Evolutionary conservation across 257 asterid species (phyloP), one percentile per base, ranked within the genome.

Genomic region (Primulina eburnea): DNA sequence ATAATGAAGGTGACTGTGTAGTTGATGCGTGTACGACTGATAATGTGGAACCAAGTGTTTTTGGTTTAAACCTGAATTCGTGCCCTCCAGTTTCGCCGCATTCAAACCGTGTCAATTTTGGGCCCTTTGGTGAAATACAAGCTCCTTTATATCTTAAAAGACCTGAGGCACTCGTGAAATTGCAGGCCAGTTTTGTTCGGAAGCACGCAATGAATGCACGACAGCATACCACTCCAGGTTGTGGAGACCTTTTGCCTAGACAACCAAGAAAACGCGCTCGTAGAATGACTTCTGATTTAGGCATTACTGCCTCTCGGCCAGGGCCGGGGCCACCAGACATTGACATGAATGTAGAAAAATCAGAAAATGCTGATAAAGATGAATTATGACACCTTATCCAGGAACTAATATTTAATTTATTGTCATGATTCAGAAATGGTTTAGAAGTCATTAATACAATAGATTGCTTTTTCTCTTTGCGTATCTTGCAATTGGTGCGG

Each of bases 231-330:
- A 58, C 58, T 60, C 66, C 11, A 18, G 64, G 29, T 38, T 50
- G 76, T 32, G 67, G 62, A 40, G 77, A 57, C 38, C 18, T 64
- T 28, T 26, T 72, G 40, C 56, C 68, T 11, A 82, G 73, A 77
- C 81, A 76, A 33, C 73, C 81, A 30, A 84, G 87, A 76, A 89
- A 86, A 78, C 88, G 85, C 29, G 72, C 75, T 8, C 68, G 83
- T 60, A 67, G 77, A 69, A 52, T 72, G n/a, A 71, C 60, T 33
- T 47, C 80, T 30, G 58, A 17, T 58, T 11, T 68, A 12, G 52
- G 71, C 70, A 58, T 40, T 43, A 75, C 66, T 2, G 60, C 62
- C 50, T 58, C 81, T 14, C n/a, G 24, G 24, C 24, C 24, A 21
- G 78, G 63, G 57, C 73, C 73, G 74, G 78, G 79, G 64, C 76